Base-by-base conservation (phyloP, 129 eudicot species). In the Cynara cardunculus region DNA sequence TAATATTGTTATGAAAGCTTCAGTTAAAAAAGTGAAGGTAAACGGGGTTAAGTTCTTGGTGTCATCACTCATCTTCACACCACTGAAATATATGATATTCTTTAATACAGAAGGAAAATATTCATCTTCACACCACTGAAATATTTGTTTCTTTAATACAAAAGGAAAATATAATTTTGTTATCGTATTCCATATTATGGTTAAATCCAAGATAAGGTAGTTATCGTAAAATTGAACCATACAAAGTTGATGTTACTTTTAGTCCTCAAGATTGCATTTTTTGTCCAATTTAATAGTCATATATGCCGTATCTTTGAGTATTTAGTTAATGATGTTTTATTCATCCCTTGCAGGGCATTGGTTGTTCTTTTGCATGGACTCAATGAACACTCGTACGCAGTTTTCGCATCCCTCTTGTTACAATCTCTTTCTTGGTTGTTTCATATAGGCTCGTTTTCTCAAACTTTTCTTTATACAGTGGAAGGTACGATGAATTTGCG, bases 301-400 rank as follows among this genome's bases (percentile, higher is more conserved):
- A 37, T 37, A 37, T 37, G 44, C 14, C 0, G 61, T 46, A 46
- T 46, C 3, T 14, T 14, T 46, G 61, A 1, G 61, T 46, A 46
- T 46, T 46, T 9, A 53, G 14, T 41, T 81, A 30, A 87, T 56
- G 24, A 22, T 69, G 41, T 78, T 84, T 64, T 18, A 13, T 82
- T 66, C 44, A 32, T 61, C 53, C 26, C 72, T 27, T 86, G 88
- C 82, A 94, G 98, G 94, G 98, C 92, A 37, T 25, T 94, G 53
- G 96, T 94, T 18, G 84, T 94, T 81, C 73, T 94, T 32, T 72
- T 94, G 86, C 98, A 94, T 72, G 98, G 98, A 80, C 90, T 94
- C 56, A 94, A 94, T 69, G 98, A 94, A 66, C 98, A 94, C 90
- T 86, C 96, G 98, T 94, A 19, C 25, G 83, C 32, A 25, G 12